Conservation (phyloP, 352 stramenopile genomes). For the Phytophthora cajani region DNA sequence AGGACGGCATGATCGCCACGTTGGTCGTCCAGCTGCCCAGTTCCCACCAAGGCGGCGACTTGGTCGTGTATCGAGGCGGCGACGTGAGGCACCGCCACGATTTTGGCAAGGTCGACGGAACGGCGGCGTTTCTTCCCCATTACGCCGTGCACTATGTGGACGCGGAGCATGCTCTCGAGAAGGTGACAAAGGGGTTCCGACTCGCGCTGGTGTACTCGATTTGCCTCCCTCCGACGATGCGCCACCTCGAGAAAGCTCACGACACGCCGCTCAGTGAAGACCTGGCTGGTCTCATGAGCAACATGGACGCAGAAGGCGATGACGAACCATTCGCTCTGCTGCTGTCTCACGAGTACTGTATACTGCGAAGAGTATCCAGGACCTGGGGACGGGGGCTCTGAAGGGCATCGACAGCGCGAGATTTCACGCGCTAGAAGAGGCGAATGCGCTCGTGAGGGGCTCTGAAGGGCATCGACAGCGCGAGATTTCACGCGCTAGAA, state of each 20-base stretch:
- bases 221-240: constrained; percentile 21
- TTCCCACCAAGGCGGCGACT: constrained; percentile 15
- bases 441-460: background rate
- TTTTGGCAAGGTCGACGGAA: constrained; percentile 23
- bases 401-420: constrained; percentile 23
- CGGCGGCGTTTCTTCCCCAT: constrained; percentile 15
- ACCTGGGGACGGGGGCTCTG: constrained; percentile 17
- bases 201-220: constrained; percentile 27
- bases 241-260: constrained; percentile 10
- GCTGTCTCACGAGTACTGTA: constrained; percentile 28
- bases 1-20: constrained; percentile 52
- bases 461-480: constrained; percentile 23
- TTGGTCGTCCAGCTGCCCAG: constrained; percentile 45
- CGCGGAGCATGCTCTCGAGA: constrained; percentile 22
- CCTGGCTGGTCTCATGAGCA: constrained; percentile 26
- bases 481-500: constrained; percentile 15
- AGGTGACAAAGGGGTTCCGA: constrained; percentile 29
- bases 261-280: background rate
- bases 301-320: constrained; percentile 41
- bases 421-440: constrained; percentile 13
- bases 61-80: constrained; percentile 11
- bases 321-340: constrained; percentile 38
- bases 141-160: constrained; percentile 32
- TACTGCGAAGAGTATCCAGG: constrained; percentile 19
- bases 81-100: constrained; percentile 14